Percentiles rank a stretch among this genome's conserved stretches.
phyloP scores from a whole-genome alignment of 805 yeast species.

The Candida andamanensis region DNA sequence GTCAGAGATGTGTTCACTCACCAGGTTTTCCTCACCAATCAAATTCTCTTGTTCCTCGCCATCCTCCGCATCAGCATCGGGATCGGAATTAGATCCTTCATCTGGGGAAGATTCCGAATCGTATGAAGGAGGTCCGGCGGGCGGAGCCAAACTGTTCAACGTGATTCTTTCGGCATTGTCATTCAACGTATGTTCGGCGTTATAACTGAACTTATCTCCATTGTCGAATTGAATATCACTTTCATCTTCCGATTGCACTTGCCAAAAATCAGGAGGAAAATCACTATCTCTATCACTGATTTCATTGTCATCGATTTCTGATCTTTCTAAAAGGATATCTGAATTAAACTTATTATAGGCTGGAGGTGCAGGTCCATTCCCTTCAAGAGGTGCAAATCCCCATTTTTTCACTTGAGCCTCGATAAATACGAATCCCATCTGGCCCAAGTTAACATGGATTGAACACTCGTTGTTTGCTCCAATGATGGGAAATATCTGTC shows the following conservation, averaged over 20 bases:
- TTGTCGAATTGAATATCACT: conserved; percentile 8
- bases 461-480: conserved; percentile 82
- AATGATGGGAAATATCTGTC: conserved; percentile 73
- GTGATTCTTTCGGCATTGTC: conserved; percentile 36
- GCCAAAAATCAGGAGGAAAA: conserved; percentile 57
- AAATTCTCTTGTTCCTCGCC: conserved; percentile 5
- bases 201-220: conserved; percentile 31
- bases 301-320: conserved; percentile 49
- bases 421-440: conserved; percentile 80
- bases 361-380: conserved; percentile 90
- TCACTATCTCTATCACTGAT: conserved; percentile 39
- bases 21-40: too few relatives aligned
- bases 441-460: conserved; percentile 87
- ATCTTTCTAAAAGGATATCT: conserved; percentile 70
- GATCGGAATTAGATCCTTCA: conserved; percentile 10
- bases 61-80: conserved; percentile 10
- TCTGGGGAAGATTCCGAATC: too few relatives aligned
- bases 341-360: conserved; percentile 76
- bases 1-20: too few relatives aligned
- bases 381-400: conserved; percentile 92
- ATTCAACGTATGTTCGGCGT: conserved; percentile 36
- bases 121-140: conserved; percentile 37
- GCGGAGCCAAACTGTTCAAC: conserved; percentile 30
- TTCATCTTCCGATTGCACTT: conserved; percentile 18
- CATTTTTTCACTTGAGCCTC: conserved; percentile 93